Evolutionary conservation across 257 asterid genomes (phyloP), one percentile per base, ranked within the genome.

Genomic region (Parsonsia alboflavescens): DNA sequence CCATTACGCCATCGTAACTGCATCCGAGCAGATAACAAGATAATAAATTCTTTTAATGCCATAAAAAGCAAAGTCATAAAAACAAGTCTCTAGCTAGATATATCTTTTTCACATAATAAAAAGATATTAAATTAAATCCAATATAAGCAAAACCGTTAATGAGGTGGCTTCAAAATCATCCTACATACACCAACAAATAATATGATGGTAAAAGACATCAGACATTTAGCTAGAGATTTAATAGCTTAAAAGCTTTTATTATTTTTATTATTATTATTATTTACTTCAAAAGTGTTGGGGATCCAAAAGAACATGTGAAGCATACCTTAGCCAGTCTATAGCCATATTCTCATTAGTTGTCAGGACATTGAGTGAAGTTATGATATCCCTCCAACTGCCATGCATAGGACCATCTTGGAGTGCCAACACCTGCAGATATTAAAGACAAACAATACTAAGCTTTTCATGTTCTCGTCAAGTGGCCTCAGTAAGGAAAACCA

Each of bases 321-420:
- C 98, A 76, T 89, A 95, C 99, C 87, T 88, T 71, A 95, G 88
- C 99, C 99, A 95, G 81, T 95, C 99, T 73, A 92, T 75, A 66
- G 78, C 70, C 73, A 78, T 84, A 84, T 82, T 82, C 80, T 85
- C 85, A 17, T 84, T 83, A 41, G 81, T 77, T 63, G 81, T 58
- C 73, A 84, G 77, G 71, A 91, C 84, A 56, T 71, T 81, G 53
- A 86, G 63, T 71, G 86, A 85, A 86, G 85, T 59, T 58, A 91
- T 92, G 8, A 75, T 36, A 73, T 87, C 80, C 73, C 78, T 86
- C 99, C 99, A 95, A 54, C 86, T 57, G 74, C 82, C 81, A 73
- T 67, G 78, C 50, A 85, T 83, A 1, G 96, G 97, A 71, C 99
- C 98, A 73, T 91, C 89, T 81, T 87, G 89, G 79, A 77, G 81